These are phyloP conservation scores for Sanghuangporus baumii DNA, from an alignment of 1,284 basidiomycete species.

Conservation along the genomic window DNA sequence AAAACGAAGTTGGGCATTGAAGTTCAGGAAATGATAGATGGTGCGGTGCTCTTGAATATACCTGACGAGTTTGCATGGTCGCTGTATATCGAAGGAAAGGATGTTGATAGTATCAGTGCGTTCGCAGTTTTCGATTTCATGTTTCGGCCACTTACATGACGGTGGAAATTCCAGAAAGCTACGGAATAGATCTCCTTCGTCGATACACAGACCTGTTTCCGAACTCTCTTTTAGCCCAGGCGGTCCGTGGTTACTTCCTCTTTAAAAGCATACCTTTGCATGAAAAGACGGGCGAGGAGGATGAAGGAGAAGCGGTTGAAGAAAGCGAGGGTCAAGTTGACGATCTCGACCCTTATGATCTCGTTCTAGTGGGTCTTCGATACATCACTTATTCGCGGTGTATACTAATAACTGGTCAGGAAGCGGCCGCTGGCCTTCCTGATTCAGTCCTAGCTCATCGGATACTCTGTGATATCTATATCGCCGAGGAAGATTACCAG, in stretches of 20 bases:
- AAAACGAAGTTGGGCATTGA: slow-evolving; percentile 55
- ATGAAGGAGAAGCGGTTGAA: slow-evolving; percentile 25
- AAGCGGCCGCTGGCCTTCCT: slow-evolving; percentile 47
- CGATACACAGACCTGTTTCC: slow-evolving; percentile 73
- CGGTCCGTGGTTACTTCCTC: slow-evolving; percentile 67
- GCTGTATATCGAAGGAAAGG: slow-evolving; percentile 71
- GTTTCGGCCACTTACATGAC: background rate
- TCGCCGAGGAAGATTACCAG: slow-evolving; percentile 72
- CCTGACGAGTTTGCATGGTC: slow-evolving; percentile 78
- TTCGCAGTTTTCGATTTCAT: slow-evolving; percentile 7
- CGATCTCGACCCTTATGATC: slow-evolving; percentile 39
- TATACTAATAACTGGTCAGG: slow-evolving; percentile 33
- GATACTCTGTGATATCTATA: slow-evolving; percentile 68
- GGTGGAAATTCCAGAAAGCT: slow-evolving; percentile 43
- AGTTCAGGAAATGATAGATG: slow-evolving; percentile 64
- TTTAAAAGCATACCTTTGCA: slow-evolving; percentile 49
- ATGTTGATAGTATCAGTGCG: slow-evolving; percentile 66
- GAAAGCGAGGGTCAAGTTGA: slow-evolving; percentile 28
- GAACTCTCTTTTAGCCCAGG: slow-evolving; percentile 41
- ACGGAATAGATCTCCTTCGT: slow-evolving; percentile 57
- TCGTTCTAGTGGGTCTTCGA: slow-evolving; percentile 42
- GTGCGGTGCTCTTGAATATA: slow-evolving; percentile 69
- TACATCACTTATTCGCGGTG: too few species aligned
- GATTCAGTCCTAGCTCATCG: slow-evolving; percentile 71
- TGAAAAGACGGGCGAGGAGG: slow-evolving; percentile 39